phyloP scores from a whole-genome alignment of 2,329 filamentous ascomycete genomes.

The Neofusicoccum umdonicola region DNA sequence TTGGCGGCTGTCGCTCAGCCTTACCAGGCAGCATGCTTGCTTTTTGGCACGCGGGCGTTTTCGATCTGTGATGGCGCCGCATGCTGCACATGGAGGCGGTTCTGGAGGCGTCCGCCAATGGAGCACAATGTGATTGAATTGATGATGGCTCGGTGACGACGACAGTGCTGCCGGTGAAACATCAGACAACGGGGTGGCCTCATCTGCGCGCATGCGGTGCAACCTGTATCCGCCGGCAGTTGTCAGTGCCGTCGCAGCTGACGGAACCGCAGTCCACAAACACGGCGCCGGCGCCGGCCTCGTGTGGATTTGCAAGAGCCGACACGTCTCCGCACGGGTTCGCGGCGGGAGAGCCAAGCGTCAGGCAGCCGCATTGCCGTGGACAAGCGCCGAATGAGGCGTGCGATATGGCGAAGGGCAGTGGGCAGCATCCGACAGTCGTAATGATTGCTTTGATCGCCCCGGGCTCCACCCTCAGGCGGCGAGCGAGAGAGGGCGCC shows the following conservation, averaged over 20 bases:
- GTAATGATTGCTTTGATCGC: constrained; percentile 1
- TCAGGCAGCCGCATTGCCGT: too few species aligned
- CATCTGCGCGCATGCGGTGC: neutral
- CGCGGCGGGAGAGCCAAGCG: neutral
- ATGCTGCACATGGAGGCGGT: neutral
- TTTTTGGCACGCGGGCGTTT: neutral
- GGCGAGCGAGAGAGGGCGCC: neutral
- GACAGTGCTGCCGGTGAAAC: neutral
- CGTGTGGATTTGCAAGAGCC: neutral
- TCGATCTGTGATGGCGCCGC: neutral
- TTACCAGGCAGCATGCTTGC: constrained; percentile 9
- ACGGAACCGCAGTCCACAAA: neutral
- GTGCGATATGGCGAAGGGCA: too few species aligned
- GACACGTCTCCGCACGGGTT: neutral
- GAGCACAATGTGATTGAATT: neutral
- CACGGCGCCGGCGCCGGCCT: neutral
- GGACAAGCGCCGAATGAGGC: neutral
- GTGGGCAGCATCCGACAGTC: neutral
- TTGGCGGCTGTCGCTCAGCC: constrained; percentile 4
- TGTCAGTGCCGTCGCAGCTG: neutral
- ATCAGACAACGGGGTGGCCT: neutral
- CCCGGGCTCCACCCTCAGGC: neutral
- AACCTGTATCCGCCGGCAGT: neutral
- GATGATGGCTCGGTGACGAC: neutral
- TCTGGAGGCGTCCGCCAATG: neutral